phyloP scores from a whole-genome alignment of 169 alveolate species.

The Perkinsus chesapeaki region DNA sequence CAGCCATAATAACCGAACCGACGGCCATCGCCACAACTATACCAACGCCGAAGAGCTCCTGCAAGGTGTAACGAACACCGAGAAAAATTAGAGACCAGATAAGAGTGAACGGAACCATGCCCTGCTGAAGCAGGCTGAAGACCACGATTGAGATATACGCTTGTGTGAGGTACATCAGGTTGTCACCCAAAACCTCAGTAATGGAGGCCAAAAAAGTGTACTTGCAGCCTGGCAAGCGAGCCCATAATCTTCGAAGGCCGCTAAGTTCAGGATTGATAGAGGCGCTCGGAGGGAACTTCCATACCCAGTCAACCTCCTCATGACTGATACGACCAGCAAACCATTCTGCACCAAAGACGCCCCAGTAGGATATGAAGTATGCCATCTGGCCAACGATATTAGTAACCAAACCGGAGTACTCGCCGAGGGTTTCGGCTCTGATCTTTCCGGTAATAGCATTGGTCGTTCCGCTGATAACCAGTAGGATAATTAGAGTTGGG shows the following conservation, averaged over 20 bases:
- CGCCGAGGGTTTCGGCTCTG: not conserved
- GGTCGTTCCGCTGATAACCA: not conserved
- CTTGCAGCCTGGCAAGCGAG: not conserved
- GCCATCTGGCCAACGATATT: not conserved
- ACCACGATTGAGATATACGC: not conserved
- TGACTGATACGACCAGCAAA: not conserved
- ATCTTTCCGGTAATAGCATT: not conserved
- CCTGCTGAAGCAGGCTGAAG: not conserved
- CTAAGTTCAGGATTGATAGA: not conserved
- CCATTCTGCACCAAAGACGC: not conserved
- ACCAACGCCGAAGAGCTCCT: not conserved
- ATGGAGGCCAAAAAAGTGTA: not conserved
- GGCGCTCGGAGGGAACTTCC: not conserved
- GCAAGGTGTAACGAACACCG: not conserved
- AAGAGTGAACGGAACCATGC: not conserved
- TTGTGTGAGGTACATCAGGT: not conserved
- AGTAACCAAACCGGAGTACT: not conserved
- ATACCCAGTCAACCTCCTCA: not conserved
- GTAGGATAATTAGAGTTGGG: not conserved
- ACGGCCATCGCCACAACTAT: not conserved
- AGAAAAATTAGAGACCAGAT: not conserved
- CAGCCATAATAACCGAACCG: not conserved
- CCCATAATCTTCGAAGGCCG: not conserved
- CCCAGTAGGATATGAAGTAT: not conserved
- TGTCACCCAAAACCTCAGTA: not conserved